Conservation (phyloP, 1,139 yeast species). For the Ogataea hybrid region DNA sequence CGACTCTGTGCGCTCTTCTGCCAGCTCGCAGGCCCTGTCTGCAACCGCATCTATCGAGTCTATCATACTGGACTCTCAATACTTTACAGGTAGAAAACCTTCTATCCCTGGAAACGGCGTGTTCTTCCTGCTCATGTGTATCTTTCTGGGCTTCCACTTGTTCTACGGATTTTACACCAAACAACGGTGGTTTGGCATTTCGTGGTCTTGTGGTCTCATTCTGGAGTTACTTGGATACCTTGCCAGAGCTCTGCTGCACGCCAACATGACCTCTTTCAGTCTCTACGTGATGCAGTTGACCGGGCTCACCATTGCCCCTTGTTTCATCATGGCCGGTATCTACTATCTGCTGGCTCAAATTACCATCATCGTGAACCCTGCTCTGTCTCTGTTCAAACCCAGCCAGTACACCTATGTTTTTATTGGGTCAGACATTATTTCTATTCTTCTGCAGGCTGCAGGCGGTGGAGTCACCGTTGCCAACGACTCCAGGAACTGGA, state of each 20-base stretch:
- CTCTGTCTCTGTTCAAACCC: conserved; percentile 63
- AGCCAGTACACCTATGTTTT: conserved; percentile 69
- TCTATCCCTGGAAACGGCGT: conserved; percentile 47
- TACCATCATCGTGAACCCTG: conserved; percentile 64
- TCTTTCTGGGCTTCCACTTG: conserved; percentile 41
- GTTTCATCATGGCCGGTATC: conserved; percentile 86
- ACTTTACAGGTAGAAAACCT: conserved; percentile 41
- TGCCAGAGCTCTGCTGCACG: conserved; percentile 51
- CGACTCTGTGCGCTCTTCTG: conserved; percentile 30
- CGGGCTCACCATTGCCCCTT: conserved; percentile 78
- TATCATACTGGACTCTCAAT: conserved; percentile 26
- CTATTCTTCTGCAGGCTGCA: conserved; percentile 73
- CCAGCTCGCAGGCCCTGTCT: conserved; percentile 33
- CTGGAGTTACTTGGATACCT: conserved; percentile 72
- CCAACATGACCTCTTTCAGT: conserved; percentile 38
- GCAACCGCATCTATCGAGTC: conserved; percentile 33
- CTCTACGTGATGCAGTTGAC: conserved; percentile 65
- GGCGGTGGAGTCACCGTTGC: conserved; percentile 71
- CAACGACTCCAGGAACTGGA: conserved; percentile 30
- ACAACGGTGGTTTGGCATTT: conserved; percentile 72
- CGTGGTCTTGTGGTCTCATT: conserved; percentile 58
- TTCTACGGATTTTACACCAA: conserved; percentile 43
- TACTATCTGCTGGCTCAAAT: conserved; percentile 76
- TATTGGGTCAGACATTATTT: conserved; percentile 32
- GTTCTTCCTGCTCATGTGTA: conserved; percentile 46